Evolutionary conservation across 768 basidiomycete species (phyloP), one percentile per base, ranked within the genome.

Genomic region (Naganishia vaughanmartiniae): DNA sequence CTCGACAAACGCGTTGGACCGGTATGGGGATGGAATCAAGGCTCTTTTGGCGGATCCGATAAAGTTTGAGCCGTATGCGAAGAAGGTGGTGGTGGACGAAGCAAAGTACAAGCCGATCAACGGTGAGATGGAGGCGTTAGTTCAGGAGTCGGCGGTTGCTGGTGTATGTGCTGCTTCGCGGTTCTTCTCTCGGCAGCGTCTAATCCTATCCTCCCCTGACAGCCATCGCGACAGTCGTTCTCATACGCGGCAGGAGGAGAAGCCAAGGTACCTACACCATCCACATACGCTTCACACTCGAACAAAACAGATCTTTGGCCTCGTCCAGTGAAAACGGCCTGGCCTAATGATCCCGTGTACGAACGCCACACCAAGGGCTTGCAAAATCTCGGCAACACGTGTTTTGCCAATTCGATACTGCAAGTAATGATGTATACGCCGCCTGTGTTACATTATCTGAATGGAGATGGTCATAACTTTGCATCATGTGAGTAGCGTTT

Each of bases 351-450:
- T 31, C 34, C 51, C 36, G 42, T 54, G 28, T 65, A 65, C 54
- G 63, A 54, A 14, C 67, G 53, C 30, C 42, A 54, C 15, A 60
- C 69, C 9, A 53, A 54, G 53, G 93, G 93, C 0, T 83, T 97
- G 55, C 84, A 86, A 77, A 97, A 97, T 81, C 89, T 83, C 31
- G 92, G 92, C 55, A 98, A 97, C 78, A 95, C 92, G 1, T 99
- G 96, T 82, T 99, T 95, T 81, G 84, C 97, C 75, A 99, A 99
- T 80, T 93, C 92, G 74, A 91, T 89, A 26, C 82, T 98, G 58
- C 96, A 99, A 83, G 93, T 92, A 76, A 85, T 98, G 60, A 81
- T 96, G 17, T 93, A 98, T 77, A 97, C 95, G 0, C 88, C 93
- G 11, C 92, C 94, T 1, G 85, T 99, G 60, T 56, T 72, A 45